phyloP scores from a whole-genome alignment of 2,329 filamentous ascomycete species.

The Calonectria fujianensis region DNA sequence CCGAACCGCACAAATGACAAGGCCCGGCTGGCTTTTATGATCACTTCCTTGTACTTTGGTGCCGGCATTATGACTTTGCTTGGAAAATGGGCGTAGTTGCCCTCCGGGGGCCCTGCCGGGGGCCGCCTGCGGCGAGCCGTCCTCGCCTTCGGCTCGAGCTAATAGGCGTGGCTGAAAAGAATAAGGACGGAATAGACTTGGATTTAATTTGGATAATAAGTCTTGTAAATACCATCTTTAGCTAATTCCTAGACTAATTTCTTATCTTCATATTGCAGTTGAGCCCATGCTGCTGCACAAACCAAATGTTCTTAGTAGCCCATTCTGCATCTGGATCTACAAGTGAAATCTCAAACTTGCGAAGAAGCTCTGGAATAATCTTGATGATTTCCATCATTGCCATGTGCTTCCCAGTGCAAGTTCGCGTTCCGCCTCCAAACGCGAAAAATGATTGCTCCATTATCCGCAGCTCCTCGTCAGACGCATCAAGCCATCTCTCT shows the following conservation, averaged over 20 bases:
- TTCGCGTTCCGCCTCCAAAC: conserved; percentile 64
- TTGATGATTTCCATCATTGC: conserved; percentile 62
- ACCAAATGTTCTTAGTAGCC: conserved; percentile 38
- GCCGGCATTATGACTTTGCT: not conserved
- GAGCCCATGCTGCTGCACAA: conserved; percentile 35
- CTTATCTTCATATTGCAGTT: conserved; percentile 31
- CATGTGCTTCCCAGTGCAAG: conserved; percentile 65
- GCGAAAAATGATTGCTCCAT: conserved; percentile 57
- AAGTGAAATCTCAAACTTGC: conserved; percentile 29
- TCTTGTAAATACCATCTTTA: not conserved
- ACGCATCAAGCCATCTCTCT: conserved; percentile 62
- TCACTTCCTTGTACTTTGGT: not conserved
- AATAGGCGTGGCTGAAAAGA: not conserved
- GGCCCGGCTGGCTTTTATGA: not conserved
- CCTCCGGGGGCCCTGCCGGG: not conserved
- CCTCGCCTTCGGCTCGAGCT: not conserved
- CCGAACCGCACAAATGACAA: conserved; percentile 18
- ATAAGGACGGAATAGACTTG: not conserved
- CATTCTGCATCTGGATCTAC: conserved; percentile 17
- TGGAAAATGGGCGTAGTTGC: not conserved
- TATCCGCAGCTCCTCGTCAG: conserved; percentile 47
- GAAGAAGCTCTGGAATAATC: conserved; percentile 31
- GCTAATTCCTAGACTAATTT: not conserved
- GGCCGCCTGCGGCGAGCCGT: not conserved
- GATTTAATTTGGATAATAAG: not conserved